Evolutionary conservation across 2,329 filamentous ascomycete genomes (phyloP), one percentile per base, ranked within the genome.

Genomic region (Juglanconis juglandina): DNA sequence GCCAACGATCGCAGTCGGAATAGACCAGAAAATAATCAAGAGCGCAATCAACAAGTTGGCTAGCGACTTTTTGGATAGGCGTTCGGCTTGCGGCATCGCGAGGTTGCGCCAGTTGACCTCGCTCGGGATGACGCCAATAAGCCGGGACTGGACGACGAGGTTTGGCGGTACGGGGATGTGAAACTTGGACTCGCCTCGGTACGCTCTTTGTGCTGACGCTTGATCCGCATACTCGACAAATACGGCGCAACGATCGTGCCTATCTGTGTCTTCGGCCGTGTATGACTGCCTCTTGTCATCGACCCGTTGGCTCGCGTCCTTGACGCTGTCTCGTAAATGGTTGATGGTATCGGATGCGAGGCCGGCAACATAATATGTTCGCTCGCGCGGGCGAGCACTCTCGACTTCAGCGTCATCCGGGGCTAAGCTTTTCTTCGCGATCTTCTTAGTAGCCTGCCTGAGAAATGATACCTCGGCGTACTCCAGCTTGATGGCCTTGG

Each of bases 211-310:
- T 8, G 95, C 95, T 62, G 91, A 90, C 32, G 87, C 83, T 71
- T 96, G 91, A 3, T 84, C 87, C 64, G 85, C 83, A 70, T 96
- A 99, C 70, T 98, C 93, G 65, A 99, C 90, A 68, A 99, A 98
- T n/a, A 95, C 89, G 3, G 92, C 88, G 44, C 61, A 58, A 48
- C 58, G 58, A 44, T 54, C 33, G 35, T 58, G 46, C 6, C 46
- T 39, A 8, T 50, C 33, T 51, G 54, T 50, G 11, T n/a, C n/a
- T 17, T 63, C 53, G n/a, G 53, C 54, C 30, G 51, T 51, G 54
- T 63, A 61, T 56, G 85, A 85, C 57, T 88, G 78, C 68, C 83
- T 79, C 64, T 75, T 65, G 4, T 77, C 72, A 2, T 65, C 66
- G 32, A 59, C 69, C 34, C 56, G 55, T 5, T 64, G 53, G 17